These are phyloP conservation scores for Austroboletus eburneus DNA, from an alignment of 768 basidiomycete species.

Conservation along the genomic window DNA sequence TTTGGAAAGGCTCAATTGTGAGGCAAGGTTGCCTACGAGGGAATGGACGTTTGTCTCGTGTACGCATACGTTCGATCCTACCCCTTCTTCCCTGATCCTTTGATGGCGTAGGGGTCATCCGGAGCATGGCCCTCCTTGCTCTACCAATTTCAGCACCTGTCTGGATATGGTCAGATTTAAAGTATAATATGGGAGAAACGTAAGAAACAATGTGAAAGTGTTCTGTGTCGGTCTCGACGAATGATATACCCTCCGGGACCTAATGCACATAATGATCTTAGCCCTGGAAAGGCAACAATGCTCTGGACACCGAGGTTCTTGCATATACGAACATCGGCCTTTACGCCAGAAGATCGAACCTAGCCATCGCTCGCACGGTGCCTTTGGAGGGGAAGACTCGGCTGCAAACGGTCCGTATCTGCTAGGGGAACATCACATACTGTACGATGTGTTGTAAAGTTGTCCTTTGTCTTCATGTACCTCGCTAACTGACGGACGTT, in stretches of 20 bases:
- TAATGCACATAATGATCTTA: conserved; percentile 74
- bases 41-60: conserved; percentile 78
- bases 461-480: too few relatives aligned
- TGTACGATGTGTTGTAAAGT: too few relatives aligned
- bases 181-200: conserved; percentile 75
- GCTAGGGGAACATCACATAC: too few relatives aligned
- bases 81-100: background rate
- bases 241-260: background rate
- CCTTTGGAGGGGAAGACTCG: too few relatives aligned
- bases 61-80: too few relatives aligned
- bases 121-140: conserved; percentile 68
- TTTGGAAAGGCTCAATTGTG: conserved; percentile 69
- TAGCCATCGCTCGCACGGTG: too few relatives aligned
- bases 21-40: conserved; percentile 67
- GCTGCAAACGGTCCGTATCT: too few relatives aligned
- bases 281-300: conserved; percentile 86
- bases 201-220: conserved; percentile 25
- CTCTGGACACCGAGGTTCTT: conserved; percentile 83
- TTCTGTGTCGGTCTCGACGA: background rate
- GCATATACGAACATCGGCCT: conserved; percentile 78
- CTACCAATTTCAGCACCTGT: conserved; percentile 59
- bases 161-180: conserved; percentile 58
- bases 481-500: conserved; percentile 7
- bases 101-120: conserved; percentile 64
- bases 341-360: too few relatives aligned